Base-by-base conservation (phyloP, 2,329 filamentous ascomycete species). In the Colletotrichum musae region DNA sequence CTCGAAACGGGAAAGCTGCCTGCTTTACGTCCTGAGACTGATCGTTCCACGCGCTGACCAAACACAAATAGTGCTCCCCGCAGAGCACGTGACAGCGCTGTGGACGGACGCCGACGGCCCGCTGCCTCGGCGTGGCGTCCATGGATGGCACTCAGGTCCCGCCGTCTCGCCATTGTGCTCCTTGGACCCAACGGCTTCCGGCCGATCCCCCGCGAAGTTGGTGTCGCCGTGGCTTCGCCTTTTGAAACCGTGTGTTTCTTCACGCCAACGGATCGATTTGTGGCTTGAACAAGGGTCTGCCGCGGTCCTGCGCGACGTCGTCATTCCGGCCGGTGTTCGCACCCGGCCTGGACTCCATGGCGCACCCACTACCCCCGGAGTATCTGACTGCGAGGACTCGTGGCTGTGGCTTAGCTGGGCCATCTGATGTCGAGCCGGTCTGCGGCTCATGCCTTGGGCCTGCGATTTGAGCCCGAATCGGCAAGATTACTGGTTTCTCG, bases 31-130 rank as follows among this genome's bases (percentile, higher is more conserved):
- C 18, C 45, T n/a, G 48, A 12, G 57, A 9, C 54, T 26, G 47
- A 13, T 21, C 26, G 58, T 7, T 32, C 39, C 58, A 48, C 36
- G 58, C 18, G 39, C 13, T 61, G 36, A 36, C 58, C 28, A 53
- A 61, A 53, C 48, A 53, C 58, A 45, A 53, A 53, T 36, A 13
- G 26, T 5, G 18, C 18, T 26, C 24, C 32, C 45, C 18, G 36
- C 43, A 47, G 48, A 10, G 26, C 48, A 52, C 21, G 12, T 60
- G 58, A 61, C 50, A 51, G 18, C 4, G 18, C 47, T 18, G 16
- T 15, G 21, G 21, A 24, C 21, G 21, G 32, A 36, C 9, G 32
- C 47, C 58, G 45, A 21, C 28, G 16, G 6, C 39, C 9, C 48
- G 24, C 39, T 62, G 41, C n/a, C 59, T 54, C 41, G n/a, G 47